Base-by-base conservation (phyloP, 2,329 filamentous ascomycete species). In the Pseudopyricularia cyperi region DNA sequence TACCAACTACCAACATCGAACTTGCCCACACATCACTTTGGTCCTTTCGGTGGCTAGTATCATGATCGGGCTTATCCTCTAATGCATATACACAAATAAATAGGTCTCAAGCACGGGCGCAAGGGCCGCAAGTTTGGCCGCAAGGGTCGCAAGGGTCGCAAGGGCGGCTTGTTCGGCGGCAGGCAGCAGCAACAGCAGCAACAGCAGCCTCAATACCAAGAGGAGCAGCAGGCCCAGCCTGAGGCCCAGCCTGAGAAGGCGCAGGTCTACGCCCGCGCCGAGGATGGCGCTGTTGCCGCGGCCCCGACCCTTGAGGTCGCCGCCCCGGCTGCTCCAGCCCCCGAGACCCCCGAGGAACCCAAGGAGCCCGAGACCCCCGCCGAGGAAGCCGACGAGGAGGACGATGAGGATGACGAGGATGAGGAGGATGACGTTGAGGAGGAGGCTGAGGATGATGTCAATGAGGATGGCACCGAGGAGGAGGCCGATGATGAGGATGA, bases 121-220 rank as follows among this genome's bases (percentile, higher is more conserved):
- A 50, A 50, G n/a, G n/a, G n/a, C 22, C 14, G 24, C 7, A 24
- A 37, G 48, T 37, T 37, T 32, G 34, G 48, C 32, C 26, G 28
- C 33, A 50, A 50, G 34, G 48, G 48, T 2, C 26, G 39, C 33
- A 50, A 50, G 48, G 48, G 33, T 22, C 33, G 34, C 28, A 35
- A 35, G n/a, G 47, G 30, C 30, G 34, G 34, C 28, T 34, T 34
- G 47, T 26, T 32, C 15, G n/a, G n/a, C n/a, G n/a, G n/a, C n/a
- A n/a, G n/a, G n/a, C n/a, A n/a, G n/a, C n/a, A n/a, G n/a, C n/a
- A 50, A 50, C 30, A 50, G 37, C 33, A 33, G 48, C 19, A 35
- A 35, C 17, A 50, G 39, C 19, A n/a, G 44, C 6, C 14, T 15
- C 7, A 47, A 47, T 22, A 26, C 9, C 14, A 11, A 19, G 28